Base-by-base conservation (phyloP, 2,329 filamentous ascomycete genomes). In the Ceratocystis diversiconidia region DNA sequence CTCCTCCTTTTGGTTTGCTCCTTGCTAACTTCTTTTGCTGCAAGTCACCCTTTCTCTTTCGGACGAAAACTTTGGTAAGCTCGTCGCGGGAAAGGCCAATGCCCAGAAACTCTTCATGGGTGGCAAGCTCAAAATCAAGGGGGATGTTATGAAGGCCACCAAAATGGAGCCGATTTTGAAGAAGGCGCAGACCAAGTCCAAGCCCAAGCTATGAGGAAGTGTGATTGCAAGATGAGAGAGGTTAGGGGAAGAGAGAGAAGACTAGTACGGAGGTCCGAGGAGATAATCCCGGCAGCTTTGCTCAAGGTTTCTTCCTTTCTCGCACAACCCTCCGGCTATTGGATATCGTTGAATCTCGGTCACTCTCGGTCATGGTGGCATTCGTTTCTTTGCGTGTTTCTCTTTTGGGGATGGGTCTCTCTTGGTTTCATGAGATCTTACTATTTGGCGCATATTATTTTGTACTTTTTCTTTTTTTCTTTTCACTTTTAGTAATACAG, bases 121-220 rank as follows among this genome's bases (percentile, higher is more conserved):
- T n/a, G 94, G 94, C 72, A 96, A 96, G 82, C 82, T 99, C 74
- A 99, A 97, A 88, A 85, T 97, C 75, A 95, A 91, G 85, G 94
- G 94, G 69, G 91, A 97, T 75, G 85, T 97, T 68, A 97, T 97
- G 92, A 96, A 96, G 84, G 89, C 94, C 46, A 96, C 92, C 68
- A 96, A 95, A 85, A 85, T 96, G 77, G 91, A 96, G 78, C 89
- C 90, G 50, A 88, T 97, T 72, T 79, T 96, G 70, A 91, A 90
- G 82, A 94, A 91, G 82, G 88, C 89, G 46, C 87, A 90, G 79
- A 81, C 63, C 32, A 89, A 90, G 82, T 83, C 89, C 71, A 95
- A 95, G 83, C 79, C 89, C 71, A 95, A 95, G 83, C 79, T 95
- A 78, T 92, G 85, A 79, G 72, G 55, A 60, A 8, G n/a, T 10